Evolutionary conservation across 1,284 basidiomycete genomes (phyloP).

Genomic region (Trichosporon coremiiforme): DNA sequence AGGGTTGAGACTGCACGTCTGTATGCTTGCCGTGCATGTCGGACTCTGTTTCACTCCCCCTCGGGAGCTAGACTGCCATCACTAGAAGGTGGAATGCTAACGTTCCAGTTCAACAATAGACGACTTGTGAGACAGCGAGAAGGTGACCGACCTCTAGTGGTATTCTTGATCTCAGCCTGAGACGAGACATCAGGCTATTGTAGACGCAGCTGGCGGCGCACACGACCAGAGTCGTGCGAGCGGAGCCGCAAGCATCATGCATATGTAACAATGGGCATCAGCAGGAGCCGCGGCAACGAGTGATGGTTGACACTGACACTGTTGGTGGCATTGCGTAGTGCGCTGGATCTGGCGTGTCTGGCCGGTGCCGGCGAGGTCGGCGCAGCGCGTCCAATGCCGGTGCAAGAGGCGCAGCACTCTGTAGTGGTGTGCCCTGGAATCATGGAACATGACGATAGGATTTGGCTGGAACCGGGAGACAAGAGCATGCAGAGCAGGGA

Average conservation of each 20-base stretch:
- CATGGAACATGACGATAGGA: not conserved
- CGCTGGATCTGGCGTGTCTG: not conserved
- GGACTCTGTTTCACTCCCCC: too few relatives aligned
- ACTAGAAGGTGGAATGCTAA: slow-evolving; percentile 6
- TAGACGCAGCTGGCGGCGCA: not conserved
- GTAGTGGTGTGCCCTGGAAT: not conserved
- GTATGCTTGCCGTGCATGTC: too few relatives aligned
- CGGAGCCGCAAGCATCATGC: not conserved
- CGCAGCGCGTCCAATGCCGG: too few relatives aligned
- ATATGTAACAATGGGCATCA: slow-evolving; percentile 5
- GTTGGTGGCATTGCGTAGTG: not conserved
- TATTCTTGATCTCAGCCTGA: not conserved
- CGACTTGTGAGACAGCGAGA: not conserved
- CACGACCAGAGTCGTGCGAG: too few relatives aligned
- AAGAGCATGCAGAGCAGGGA: not conserved
- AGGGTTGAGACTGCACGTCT: too few relatives aligned
- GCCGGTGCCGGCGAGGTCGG: too few relatives aligned
- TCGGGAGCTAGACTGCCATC: too few relatives aligned
- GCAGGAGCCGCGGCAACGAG: not conserved
- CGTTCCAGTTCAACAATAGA: slow-evolving; percentile 25
- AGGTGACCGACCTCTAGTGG: not conserved
- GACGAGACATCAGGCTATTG: slow-evolving; percentile 4
- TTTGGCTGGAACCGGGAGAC: not conserved
- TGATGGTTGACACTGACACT: not conserved
- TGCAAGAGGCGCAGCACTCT: too few relatives aligned